A percentile compares a stretch with the other conserved stretches of the same genome.
These are phyloP conservation scores for Debaryomyces coudertii DNA, from an alignment of 1,139 yeast genomes.

Conservation along the genomic window DNA sequence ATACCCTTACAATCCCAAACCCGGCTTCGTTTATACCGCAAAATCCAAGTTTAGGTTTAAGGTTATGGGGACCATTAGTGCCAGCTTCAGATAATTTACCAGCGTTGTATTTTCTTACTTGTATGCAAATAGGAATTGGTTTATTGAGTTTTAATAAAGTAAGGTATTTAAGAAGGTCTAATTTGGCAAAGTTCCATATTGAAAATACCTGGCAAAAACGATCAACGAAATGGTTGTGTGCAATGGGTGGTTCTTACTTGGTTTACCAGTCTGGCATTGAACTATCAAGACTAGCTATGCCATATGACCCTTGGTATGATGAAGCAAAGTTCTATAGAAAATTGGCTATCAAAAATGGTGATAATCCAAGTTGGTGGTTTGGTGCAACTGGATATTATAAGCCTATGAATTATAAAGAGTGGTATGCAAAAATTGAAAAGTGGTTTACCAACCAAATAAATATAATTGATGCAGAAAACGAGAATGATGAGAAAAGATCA, in stretches of 20 bases:
- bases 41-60: constrained; percentile 60
- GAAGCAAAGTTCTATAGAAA: constrained; percentile 56
- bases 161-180: constrained; percentile 19
- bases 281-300: constrained; percentile 47
- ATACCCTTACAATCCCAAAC: constrained; percentile 26
- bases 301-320: constrained; percentile 68
- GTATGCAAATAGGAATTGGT: constrained; percentile 51
- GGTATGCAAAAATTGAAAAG: constrained; percentile 42
- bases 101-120: constrained; percentile 52
- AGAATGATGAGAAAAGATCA: constrained; percentile 5
- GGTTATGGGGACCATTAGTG: constrained; percentile 63
- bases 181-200: constrained; percentile 18
- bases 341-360: constrained; percentile 45
- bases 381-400: constrained; percentile 57
- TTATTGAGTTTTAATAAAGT: constrained; percentile 26
- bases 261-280: constrained; percentile 51
- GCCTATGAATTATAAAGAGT: constrained; percentile 55
- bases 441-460: constrained; percentile 29
- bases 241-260: constrained; percentile 27
- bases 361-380: constrained; percentile 56
- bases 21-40: constrained; percentile 31
- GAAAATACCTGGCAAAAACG: constrained; percentile 18
- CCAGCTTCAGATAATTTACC: constrained; percentile 62
- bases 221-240: constrained; percentile 20
- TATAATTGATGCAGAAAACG: constrained; percentile 15